These are phyloP conservation scores for Aschersonia sp. DNA, from an alignment of 2,329 filamentous ascomycete species.

Conservation along the genomic window DNA sequence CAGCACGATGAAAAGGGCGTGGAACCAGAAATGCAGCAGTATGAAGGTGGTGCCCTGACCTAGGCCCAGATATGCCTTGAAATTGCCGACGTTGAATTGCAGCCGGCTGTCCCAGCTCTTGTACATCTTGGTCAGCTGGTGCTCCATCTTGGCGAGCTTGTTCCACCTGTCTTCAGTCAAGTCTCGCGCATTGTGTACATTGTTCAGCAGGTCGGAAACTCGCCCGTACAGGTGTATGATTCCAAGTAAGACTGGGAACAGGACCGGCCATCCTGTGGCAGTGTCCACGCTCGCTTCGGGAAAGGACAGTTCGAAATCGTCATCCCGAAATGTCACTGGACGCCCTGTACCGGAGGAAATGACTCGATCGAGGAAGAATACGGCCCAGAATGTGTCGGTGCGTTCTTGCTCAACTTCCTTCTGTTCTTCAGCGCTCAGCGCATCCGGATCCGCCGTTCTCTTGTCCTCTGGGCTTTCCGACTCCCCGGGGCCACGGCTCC, in stretches of 20 bases:
- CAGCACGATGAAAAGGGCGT: constrained; percentile 70
- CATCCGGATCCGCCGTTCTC: constrained; percentile 23
- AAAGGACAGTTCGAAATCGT: constrained; percentile 71
- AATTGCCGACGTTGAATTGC: constrained; percentile 76
- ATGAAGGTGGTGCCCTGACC: constrained; percentile 81
- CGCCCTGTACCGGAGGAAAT: constrained; percentile 79
- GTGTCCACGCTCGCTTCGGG: constrained; percentile 35
- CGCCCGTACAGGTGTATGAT: constrained; percentile 79
- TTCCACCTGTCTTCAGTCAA: constrained; percentile 62
- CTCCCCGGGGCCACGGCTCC: constrained; percentile 20
- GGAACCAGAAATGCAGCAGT: constrained; percentile 77
- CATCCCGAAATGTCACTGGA: constrained; percentile 69
- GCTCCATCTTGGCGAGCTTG: constrained; percentile 63
- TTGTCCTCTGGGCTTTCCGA: constrained; percentile 24
- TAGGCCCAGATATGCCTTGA: constrained; percentile 67
- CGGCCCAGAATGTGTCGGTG: constrained; percentile 79
- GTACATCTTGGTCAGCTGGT: constrained; percentile 56
- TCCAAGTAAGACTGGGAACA: constrained; percentile 66
- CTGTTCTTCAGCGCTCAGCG: constrained; percentile 34
- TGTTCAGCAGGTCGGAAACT: constrained; percentile 73
- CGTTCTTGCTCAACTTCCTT: constrained; percentile 64
- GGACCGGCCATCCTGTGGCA: constrained; percentile 55
- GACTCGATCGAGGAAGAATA: constrained; percentile 75
- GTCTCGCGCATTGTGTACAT: constrained; percentile 58
- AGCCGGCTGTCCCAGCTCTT: constrained; percentile 61